Conservation (phyloP, 2,329 filamentous ascomycete species). For the Nigrospora oryzae region DNA sequence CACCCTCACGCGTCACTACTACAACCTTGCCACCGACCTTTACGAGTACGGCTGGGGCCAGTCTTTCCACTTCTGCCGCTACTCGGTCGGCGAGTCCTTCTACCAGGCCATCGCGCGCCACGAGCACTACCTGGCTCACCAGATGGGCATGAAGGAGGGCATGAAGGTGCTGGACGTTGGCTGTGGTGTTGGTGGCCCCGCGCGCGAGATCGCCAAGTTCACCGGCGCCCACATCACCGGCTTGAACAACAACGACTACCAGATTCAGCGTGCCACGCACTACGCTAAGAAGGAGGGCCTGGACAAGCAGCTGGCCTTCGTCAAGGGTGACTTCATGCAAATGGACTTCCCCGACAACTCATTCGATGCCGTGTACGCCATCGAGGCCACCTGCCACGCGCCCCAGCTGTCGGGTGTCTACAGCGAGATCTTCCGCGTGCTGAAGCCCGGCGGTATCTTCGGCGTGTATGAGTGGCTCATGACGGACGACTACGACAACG, state of each 20-base stretch:
- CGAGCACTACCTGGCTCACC: slow-evolving; percentile 93
- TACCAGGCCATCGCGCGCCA: slow-evolving; percentile 88
- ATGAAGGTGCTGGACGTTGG: slow-evolving; percentile 94
- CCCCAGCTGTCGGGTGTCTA: slow-evolving; percentile 88
- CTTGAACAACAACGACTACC: slow-evolving; percentile 99
- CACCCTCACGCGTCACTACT: slow-evolving; percentile 91
- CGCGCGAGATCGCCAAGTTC: slow-evolving; percentile 94
- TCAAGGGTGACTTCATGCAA: slow-evolving; percentile 99
- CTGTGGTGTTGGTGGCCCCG: slow-evolving; percentile 92
- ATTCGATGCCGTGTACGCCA: slow-evolving; percentile 94
- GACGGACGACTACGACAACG: slow-evolving; percentile 90
- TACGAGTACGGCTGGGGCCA: slow-evolving; percentile 97
- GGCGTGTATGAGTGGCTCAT: slow-evolving; percentile 99
- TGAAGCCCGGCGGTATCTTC: slow-evolving; percentile 93
- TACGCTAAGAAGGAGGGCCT: slow-evolving; percentile 80
- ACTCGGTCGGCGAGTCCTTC: slow-evolving; percentile 79
- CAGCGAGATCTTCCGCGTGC: slow-evolving; percentile 84
- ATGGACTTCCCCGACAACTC: slow-evolving; percentile 89
- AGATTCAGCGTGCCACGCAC: slow-evolving; percentile 84
- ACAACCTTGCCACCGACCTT: slow-evolving; percentile 91
- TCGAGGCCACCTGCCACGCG: slow-evolving; percentile 94
- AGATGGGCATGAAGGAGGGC: slow-evolving; percentile 75
- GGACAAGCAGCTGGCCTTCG: slow-evolving; percentile 70
- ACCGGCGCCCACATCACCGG: slow-evolving; percentile 82
- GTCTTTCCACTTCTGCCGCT: slow-evolving; percentile 97